A percentile compares a stretch with the other conserved stretches of the same genome.
Evolutionary conservation across 2,329 filamentous ascomycete species (phyloP).

Genomic region (Metarhizium sp.): DNA sequence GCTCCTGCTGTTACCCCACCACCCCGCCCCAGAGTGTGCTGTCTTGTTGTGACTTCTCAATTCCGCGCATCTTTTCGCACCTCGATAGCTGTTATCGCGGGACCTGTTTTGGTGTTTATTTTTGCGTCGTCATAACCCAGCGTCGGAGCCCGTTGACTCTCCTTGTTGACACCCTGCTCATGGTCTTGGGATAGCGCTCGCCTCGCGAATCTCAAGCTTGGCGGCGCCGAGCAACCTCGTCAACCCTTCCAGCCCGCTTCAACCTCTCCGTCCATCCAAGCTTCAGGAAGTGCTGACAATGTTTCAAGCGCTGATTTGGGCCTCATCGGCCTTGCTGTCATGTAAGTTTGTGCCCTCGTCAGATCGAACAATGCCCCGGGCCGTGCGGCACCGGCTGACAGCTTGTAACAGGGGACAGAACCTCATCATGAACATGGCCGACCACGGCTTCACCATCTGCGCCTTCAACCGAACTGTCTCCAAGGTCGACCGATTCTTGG

Average conservation of each 20-base stretch:
- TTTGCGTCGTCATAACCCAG: neutral
- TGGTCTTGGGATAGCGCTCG: conserved; percentile 50
- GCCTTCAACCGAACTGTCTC: conserved; percentile 98
- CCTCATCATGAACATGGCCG: conserved; percentile 81
- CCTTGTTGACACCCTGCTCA: conserved; percentile 22
- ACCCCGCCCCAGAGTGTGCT: conserved; percentile 24
- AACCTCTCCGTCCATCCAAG: conserved; percentile 14
- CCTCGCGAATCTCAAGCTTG: conserved; percentile 64
- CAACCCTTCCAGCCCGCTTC: conserved; percentile 21
- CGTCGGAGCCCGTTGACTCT: neutral
- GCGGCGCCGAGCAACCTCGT: conserved; percentile 46
- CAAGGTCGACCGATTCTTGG: conserved; percentile 94
- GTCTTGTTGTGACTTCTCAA: conserved; percentile 18
- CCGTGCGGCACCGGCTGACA: neutral
- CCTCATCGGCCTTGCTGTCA: conserved; percentile 88
- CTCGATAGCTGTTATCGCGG: conserved; percentile 13
- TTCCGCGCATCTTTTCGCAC: conserved; percentile 19
- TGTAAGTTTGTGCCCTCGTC: conserved; percentile 42
- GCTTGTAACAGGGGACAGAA: conserved; percentile 56
- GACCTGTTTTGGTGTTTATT: conserved; percentile 8
- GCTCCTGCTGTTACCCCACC: conserved; percentile 26
- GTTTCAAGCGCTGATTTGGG: conserved; percentile 71
- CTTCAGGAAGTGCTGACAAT: conserved; percentile 45
- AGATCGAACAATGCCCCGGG: too few relatives aligned
- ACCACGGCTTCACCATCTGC: conserved; percentile 91